Base-by-base conservation (phyloP, 768 basidiomycete species). In the Hygrocybe punicea region DNA sequence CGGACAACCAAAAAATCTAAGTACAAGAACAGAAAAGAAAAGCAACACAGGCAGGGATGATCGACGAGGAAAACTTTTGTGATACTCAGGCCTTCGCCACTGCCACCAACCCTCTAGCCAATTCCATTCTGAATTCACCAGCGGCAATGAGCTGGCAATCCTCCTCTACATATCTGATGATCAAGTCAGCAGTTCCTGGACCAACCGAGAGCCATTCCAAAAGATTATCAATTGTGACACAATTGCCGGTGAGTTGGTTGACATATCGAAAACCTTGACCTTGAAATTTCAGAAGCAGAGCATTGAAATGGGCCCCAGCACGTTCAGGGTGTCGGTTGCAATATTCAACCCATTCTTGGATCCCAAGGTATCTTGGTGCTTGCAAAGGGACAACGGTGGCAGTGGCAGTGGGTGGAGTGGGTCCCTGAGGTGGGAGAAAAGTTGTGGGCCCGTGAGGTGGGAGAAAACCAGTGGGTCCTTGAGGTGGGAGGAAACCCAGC, bases 201-300 rank as follows among this genome's bases (percentile, higher is more conserved):
- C 56, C 48, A 25, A 57, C 33, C 11, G 23, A n/a, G 7, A 57
- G 17, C 56, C 56, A 57, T 23, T 39, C 48, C 5, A 35, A 4
- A 9, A 57, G 36, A 2, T 57, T 57, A 24, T 57, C 56, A 35
- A 57, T 51, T 6, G 29, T 57, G n/a, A 57, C 51, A 19, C 35
- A 34, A 51, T 49, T 40, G 42, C 56, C 33, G 16, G 35, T 13
- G 2, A 57, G 56, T 51, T 57, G 56, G 35, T 57, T 40, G 19
- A 57, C 36, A 23, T 29, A 3, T 2, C 19, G 36, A 49, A 57
- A 57, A 11, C 48, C 56, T 51, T 51, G 48, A 34, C 4, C 17
- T n/a, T 51, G 25, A 25, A 57, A 51, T 14, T 25, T 36, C 14
- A 6, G 14, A n/a, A 46, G n/a, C 25, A 51, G 42, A 16, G 14